Percentiles rank a stretch among this genome's conserved stretches.
Conservation (phyloP, 164 flowering plant genomes). For the Platanus orientalis region DNA sequence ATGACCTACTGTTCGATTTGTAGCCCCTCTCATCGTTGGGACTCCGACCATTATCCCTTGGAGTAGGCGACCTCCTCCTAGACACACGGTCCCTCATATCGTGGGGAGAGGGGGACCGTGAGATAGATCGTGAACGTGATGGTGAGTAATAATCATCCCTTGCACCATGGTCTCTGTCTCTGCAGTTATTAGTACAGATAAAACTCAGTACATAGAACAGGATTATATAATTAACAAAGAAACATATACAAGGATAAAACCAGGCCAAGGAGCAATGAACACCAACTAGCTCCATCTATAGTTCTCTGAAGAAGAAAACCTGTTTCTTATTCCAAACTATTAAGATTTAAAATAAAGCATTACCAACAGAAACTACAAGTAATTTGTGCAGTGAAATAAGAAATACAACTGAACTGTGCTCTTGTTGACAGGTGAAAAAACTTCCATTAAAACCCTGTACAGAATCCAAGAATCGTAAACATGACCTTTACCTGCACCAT, state of each 20-base stretch:
- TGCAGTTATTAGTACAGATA: constrained; percentile 7
- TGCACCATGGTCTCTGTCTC: constrained; percentile 35
- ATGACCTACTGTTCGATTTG: neutral
- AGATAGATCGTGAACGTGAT: constrained; percentile 23
- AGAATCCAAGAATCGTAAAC: constrained; percentile 27
- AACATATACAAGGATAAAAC: neutral
- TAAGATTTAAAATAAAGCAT: too few relatives aligned
- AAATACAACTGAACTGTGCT: constrained; percentile 3
- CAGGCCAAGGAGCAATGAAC: neutral
- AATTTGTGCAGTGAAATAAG: neutral
- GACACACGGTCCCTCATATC: constrained; percentile 18
- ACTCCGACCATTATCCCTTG: neutral
- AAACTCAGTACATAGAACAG: neutral
- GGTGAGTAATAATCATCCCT: constrained; percentile 42
- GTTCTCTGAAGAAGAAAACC: too few relatives aligned
- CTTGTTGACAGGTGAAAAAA: neutral
- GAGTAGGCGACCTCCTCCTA: constrained; percentile 20
- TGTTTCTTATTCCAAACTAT: too few relatives aligned
- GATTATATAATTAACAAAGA: neutral
- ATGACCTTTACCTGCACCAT: constrained; percentile 60
- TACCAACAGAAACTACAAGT: neutral
- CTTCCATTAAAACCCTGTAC: constrained; percentile 16
- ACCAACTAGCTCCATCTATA: too few relatives aligned
- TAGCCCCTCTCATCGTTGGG: constrained; percentile 18
- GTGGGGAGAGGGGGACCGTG: constrained; percentile 27